A percentile compares a stretch with the other conserved stretches of the same genome.
These are phyloP conservation scores for Suillus americanus DNA, from an alignment of 768 basidiomycete species.

Conservation along the genomic window DNA sequence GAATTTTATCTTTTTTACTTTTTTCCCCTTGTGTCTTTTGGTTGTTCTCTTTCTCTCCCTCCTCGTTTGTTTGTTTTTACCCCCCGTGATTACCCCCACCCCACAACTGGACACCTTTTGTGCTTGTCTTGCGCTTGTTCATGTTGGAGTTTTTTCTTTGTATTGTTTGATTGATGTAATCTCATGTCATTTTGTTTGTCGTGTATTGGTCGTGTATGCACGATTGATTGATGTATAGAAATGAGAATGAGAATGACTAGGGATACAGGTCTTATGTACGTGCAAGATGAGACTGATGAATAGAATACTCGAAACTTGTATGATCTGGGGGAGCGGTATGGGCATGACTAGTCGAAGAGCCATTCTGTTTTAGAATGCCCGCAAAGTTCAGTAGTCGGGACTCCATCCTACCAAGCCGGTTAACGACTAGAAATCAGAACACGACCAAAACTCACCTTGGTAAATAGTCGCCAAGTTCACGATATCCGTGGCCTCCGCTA, in stretches of 20 bases:
- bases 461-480: constrained; percentile 80
- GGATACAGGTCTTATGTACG: neutral
- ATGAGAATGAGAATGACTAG: constrained; percentile 2
- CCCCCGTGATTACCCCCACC: neutral
- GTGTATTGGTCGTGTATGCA: neutral
- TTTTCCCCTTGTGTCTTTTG: neutral
- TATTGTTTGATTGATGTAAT: constrained; percentile 9
- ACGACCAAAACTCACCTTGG: constrained; percentile 45
- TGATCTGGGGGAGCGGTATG: neutral
- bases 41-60: neutral
- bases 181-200: constrained; percentile 4
- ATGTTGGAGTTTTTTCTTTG: neutral
- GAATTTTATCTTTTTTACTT: neutral
- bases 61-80: neutral
- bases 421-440: constrained; percentile 4
- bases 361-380: neutral
- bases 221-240: constrained; percentile 6
- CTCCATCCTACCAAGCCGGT: constrained; percentile 38
- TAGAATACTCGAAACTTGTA: neutral
- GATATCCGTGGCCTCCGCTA: constrained; percentile 82
- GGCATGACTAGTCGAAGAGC: neutral
- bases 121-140: neutral
- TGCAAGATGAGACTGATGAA: neutral
- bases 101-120: neutral
- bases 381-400: constrained; percentile 34